Evolutionary conservation across 2,329 filamentous ascomycete species (phyloP), one percentile per base, ranked within the genome.

Genomic region (Colletotrichum trifolii): DNA sequence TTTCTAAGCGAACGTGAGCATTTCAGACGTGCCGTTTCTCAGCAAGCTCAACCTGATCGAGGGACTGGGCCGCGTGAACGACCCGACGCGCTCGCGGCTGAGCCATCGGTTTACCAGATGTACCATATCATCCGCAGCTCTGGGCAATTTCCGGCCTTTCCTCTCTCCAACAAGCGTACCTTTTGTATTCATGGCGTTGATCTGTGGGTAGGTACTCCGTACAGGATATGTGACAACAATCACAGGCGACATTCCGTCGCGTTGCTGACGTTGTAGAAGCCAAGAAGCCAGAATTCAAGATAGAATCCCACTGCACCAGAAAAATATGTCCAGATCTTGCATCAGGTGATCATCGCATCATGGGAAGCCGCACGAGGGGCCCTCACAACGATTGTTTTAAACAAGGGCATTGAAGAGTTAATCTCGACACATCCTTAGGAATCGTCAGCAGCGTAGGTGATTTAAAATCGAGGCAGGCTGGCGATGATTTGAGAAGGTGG

Each of bases 361-460:
- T 88, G 86, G 85, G 74, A 62, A 81, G 84, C 85, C 85, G 78
- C 84, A 75, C 84, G 77, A 83, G 84, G 84, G 86, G 85, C 86
- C 85, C 86, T 89, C 86, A 84, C 87, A 85, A 87, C 82, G 79
- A 89, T 88, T 86, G 86, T 89, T 88, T 89, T 89, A 83, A 81
- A 80, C 84, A 87, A 87, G 80, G 84, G 84, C 82, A 76, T 77
- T 74, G 72, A 69, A 75, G 76, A 76, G 77, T 85, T 80, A 70
- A 74, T 89, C 86, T 88, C 74, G 85, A 87, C 86, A 80, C 83
- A 82, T 78, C 69, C 77, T 82, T 82, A 82, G 79, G 78, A 78
- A 77, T 82, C 81, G 80, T 77, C 85, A 85, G 82, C 73, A 76
- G 74, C 75, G 73, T 76, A 71, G 71, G 39, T 72, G 70, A 73